Conservation (phyloP, 2,329 filamentous ascomycete species). For the Emericellopsis atlantica region DNA sequence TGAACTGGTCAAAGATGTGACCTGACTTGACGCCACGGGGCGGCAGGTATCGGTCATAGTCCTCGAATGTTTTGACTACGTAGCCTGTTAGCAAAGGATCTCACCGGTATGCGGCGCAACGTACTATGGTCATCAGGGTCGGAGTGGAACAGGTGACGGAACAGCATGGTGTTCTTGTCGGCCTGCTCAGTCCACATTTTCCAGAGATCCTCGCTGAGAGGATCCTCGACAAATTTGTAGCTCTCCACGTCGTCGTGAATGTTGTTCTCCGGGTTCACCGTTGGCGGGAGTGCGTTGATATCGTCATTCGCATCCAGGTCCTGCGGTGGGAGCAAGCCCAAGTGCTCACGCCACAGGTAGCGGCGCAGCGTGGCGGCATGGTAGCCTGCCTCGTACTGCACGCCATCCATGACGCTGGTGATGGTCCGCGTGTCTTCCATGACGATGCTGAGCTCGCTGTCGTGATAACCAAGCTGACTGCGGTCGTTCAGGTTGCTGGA, state of each 20-base stretch:
- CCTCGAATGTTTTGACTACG: constrained; percentile 71
- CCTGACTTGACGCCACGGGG: constrained; percentile 63
- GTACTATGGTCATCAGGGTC: constrained; percentile 77
- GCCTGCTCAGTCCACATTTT: constrained; percentile 57
- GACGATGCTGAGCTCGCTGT: constrained; percentile 82
- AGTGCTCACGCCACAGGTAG: constrained; percentile 81
- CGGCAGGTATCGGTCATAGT: constrained; percentile 72
- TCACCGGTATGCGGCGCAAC: background rate
- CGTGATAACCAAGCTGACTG: constrained; percentile 75
- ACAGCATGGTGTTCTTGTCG: constrained; percentile 59
- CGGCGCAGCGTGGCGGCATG: constrained; percentile 72
- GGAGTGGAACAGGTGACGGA: constrained; percentile 70
- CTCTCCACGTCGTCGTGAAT: constrained; percentile 44
- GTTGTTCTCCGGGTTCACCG: constrained; percentile 53
- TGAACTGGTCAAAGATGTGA: constrained; percentile 73
- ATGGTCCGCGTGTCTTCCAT: constrained; percentile 72
- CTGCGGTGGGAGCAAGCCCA: constrained; percentile 69
- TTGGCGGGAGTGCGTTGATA: constrained; percentile 61
- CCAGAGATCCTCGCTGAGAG: constrained; percentile 54
- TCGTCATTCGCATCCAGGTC: constrained; percentile 54
- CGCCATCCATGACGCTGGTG: constrained; percentile 64
- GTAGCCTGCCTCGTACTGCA: constrained; percentile 64
- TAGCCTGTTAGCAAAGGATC: constrained; percentile 1
- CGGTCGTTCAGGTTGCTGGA: constrained; percentile 89
- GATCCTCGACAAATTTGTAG: constrained; percentile 58